Evolutionary conservation across 352 stramenopile species (phyloP).

Genomic region (Plasmopara muralis): DNA sequence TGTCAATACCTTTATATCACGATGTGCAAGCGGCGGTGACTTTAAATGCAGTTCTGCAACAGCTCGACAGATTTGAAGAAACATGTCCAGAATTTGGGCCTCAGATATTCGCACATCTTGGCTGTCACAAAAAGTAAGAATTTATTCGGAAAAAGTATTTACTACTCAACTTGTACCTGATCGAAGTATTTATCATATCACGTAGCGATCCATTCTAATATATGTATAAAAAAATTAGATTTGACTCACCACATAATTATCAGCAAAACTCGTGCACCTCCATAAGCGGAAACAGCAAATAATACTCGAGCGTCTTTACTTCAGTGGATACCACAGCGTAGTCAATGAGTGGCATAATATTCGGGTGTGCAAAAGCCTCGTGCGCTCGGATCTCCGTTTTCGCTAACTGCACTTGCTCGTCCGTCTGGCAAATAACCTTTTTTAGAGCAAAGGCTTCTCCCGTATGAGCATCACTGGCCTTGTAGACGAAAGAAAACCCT

Average conservation of each 20-base stretch:
- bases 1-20: conserved; percentile 72
- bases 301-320: conserved; percentile 53
- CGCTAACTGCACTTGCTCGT: conserved; percentile 73
- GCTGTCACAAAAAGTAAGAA: conserved; percentile 1
- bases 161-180: conserved; percentile 24
- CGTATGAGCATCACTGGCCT: conserved; percentile 57
- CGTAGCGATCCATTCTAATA: conserved; percentile 71
- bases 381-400: conserved; percentile 81
- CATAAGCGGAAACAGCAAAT: conserved; percentile 83
- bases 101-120: conserved; percentile 54
- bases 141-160: no score
- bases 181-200: conserved; percentile 72
- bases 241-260: no score
- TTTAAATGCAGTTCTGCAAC: conserved; percentile 72
- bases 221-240: conserved; percentile 4
- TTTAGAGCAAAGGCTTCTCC: conserved; percentile 84
- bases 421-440: conserved; percentile 82
- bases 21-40: conserved; percentile 67
- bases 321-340: conserved; percentile 59
- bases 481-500: conserved; percentile 84
- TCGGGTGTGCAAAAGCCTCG: conserved; percentile 60
- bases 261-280: conserved; percentile 30
- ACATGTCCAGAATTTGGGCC: conserved; percentile 67
- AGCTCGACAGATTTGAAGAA: conserved; percentile 74
- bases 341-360: conserved; percentile 82